Evolutionary conservation across 2,329 filamentous ascomycete genomes (phyloP), one percentile per base, ranked within the genome.

Genomic region (Aspergillus novofumigatus): DNA sequence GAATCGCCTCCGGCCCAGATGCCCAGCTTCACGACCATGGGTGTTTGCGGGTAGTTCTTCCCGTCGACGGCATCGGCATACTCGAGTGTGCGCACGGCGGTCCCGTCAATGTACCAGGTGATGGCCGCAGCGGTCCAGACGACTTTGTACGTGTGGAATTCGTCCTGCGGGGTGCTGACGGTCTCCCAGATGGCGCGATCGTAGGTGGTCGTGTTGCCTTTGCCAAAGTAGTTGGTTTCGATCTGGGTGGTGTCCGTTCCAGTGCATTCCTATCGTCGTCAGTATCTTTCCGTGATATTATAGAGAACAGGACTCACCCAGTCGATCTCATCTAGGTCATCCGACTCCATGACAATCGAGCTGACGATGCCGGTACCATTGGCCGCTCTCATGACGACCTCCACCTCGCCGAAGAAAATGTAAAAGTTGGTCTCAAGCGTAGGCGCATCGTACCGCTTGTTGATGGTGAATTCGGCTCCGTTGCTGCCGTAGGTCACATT

Each of bases 141-240:
- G 55, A 91, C 61, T 45, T 70, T 54, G 67, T 80, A 80, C 29
- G 75, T 79, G 65, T 78, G 75, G 66, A 73, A 78, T 35, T 60
- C 59, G n/a, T 70, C 68, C 59, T 77, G 73, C 57, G 89, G 92
- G 67, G 81, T 75, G 61, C 78, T 65, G 68, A 87, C 78, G 1
- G 84, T 77, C 73, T 93, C 89, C 72, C 91, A 91, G 56, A 89
- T 87, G 59, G 88, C 92, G 58, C 93, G 89, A 77, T 96, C 91
- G 79, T 94, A 96, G 14, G 83, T 83, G 7, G 67, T 66, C 0
- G 90, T 92, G 66, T 91, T 83, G 57, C 93, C 94, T 77, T 97
- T 97, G 73, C 92, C 91, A 66, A 97, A 99, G 78, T 96, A 99
- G 77, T 97, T 97, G 66, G 88, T 90, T 76, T 97, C 91, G 29